These are phyloP conservation scores for Monosporascus sp. DNA, from an alignment of 2,329 filamentous ascomycete genomes.

Conservation along the genomic window DNA sequence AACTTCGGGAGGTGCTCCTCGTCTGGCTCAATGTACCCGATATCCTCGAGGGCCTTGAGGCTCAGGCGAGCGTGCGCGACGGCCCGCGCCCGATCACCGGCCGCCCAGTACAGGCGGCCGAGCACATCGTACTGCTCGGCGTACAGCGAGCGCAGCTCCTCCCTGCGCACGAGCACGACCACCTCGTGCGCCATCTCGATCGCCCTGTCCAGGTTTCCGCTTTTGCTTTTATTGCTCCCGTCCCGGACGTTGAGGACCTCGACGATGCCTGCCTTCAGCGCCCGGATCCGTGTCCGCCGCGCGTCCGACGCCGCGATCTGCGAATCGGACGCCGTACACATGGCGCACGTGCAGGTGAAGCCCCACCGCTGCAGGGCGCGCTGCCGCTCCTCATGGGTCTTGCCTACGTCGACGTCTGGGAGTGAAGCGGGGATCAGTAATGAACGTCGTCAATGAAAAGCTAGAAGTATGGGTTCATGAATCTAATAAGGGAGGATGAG, in stretches of 20 bases:
- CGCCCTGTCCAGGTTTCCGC: constrained; percentile 6
- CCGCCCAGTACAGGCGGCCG: constrained; percentile 27
- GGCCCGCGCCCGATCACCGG: constrained; percentile 22
- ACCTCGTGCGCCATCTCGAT: constrained; percentile 24
- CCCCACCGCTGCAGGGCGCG: constrained; percentile 24
- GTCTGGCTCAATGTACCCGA: constrained; percentile 22
- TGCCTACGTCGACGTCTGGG: constrained; percentile 25
- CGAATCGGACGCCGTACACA: constrained; percentile 22
- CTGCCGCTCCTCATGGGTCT: constrained; percentile 21
- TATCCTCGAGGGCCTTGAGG: constrained; percentile 23
- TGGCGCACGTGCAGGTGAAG: constrained; percentile 28
- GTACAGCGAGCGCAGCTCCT: constrained; percentile 26
- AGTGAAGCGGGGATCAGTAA: neutral
- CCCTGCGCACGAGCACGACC: constrained; percentile 20
- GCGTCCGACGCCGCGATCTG: constrained; percentile 26
- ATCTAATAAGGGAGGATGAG: neutral
- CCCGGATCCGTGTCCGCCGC: constrained; percentile 22
- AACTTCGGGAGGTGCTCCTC: constrained; percentile 13
- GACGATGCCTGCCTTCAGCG: constrained; percentile 19
- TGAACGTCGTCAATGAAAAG: neutral
- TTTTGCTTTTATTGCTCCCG: constrained; percentile 8
- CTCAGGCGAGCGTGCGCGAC: constrained; percentile 23
- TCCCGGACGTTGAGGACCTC: constrained; percentile 21
- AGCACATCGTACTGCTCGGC: constrained; percentile 30
- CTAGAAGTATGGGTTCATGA: no score